Percentiles rank a stretch among this genome's conserved stretches.
Evolutionary conservation across 129 eudicot genomes (phyloP).

Genomic region (Silybum marianum): DNA sequence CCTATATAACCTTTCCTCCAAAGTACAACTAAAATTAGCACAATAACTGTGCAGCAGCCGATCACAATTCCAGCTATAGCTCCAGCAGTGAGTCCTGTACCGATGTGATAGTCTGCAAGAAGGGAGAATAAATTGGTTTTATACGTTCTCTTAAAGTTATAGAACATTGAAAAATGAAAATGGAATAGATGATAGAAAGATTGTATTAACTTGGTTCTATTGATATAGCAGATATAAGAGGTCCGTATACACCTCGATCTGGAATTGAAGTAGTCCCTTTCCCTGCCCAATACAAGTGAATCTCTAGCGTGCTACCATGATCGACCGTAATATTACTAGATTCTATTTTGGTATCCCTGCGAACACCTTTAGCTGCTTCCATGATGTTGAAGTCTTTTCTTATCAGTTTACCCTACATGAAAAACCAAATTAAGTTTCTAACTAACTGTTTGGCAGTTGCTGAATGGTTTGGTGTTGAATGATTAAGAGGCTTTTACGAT

Average conservation of each 20-base stretch:
- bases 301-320: slow-evolving; percentile 82
- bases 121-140: slow-evolving; percentile 7
- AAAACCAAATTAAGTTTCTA: slow-evolving; percentile 13
- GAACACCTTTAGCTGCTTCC: slow-evolving; percentile 60
- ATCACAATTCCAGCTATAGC: slow-evolving; percentile 65
- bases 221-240: slow-evolving; percentile 75
- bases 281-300: slow-evolving; percentile 89
- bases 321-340: slow-evolving; percentile 48
- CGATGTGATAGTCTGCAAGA: slow-evolving; percentile 52
- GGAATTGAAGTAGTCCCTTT: slow-evolving; percentile 86
- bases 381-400: slow-evolving; percentile 61
- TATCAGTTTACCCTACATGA: slow-evolving; percentile 55
- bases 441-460: not conserved
- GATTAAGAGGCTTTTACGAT: too few relatives aligned
- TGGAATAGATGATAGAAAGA: not conserved
- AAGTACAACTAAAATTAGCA: slow-evolving; percentile 41
- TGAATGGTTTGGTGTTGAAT: too few relatives aligned
- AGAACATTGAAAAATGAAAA: slow-evolving; percentile 4
- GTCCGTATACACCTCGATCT: slow-evolving; percentile 74
- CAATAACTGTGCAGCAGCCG: slow-evolving; percentile 44
- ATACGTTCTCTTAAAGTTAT: slow-evolving; percentile 17
- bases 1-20: slow-evolving; percentile 59
- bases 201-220: slow-evolving; percentile 76
- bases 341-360: slow-evolving; percentile 46
- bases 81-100: slow-evolving; percentile 53